phyloP scores from a whole-genome alignment of 371 early-diverging fungal genomes.

The Coemansia sp. region DNA sequence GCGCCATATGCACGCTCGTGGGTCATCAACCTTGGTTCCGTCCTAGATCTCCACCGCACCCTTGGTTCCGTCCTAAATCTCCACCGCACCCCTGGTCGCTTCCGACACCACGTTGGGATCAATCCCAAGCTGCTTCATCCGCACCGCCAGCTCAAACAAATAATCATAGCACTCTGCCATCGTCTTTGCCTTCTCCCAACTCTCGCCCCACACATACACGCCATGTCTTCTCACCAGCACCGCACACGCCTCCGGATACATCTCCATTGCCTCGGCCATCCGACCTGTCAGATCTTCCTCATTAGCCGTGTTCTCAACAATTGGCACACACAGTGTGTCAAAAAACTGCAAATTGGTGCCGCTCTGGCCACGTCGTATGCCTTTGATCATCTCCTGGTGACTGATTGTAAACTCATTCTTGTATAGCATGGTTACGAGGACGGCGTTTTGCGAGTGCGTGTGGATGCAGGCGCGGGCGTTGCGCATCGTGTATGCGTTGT shows the following conservation, averaged over 20 bases:
- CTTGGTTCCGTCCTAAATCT: not conserved
- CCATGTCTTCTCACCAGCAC: slow-evolving; percentile 92
- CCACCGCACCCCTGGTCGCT: slow-evolving; percentile 7
- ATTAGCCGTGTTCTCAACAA: slow-evolving; percentile 93
- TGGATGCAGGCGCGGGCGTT: slow-evolving; percentile 95
- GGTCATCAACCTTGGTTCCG: not conserved
- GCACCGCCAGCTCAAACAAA: slow-evolving; percentile 93
- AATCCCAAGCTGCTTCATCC: slow-evolving; percentile 81
- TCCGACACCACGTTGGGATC: slow-evolving; percentile 59
- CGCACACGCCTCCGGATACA: slow-evolving; percentile 92
- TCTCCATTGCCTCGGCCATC: slow-evolving; percentile 89
- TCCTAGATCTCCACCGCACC: not conserved
- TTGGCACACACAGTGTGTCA: slow-evolving; percentile 90
- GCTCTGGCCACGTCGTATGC: slow-evolving; percentile 80
- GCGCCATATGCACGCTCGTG: not conserved
- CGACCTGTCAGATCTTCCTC: slow-evolving; percentile 90
- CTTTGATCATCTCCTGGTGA: slow-evolving; percentile 99
- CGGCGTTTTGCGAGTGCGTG: slow-evolving; percentile 94
- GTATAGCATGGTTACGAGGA: slow-evolving; percentile 85
- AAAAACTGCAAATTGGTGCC: slow-evolving; percentile 67
- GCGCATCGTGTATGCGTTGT: slow-evolving; percentile 86
- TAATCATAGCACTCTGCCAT: slow-evolving; percentile 99
- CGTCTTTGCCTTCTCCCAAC: slow-evolving; percentile 95
- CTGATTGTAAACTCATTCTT: slow-evolving; percentile 79
- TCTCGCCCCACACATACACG: slow-evolving; percentile 93